A percentile compares a stretch with the other conserved stretches of the same genome.
These are phyloP conservation scores for Chamaecyparis obtusa DNA, from an alignment of 75 land plant species.

Conservation along the genomic window DNA sequence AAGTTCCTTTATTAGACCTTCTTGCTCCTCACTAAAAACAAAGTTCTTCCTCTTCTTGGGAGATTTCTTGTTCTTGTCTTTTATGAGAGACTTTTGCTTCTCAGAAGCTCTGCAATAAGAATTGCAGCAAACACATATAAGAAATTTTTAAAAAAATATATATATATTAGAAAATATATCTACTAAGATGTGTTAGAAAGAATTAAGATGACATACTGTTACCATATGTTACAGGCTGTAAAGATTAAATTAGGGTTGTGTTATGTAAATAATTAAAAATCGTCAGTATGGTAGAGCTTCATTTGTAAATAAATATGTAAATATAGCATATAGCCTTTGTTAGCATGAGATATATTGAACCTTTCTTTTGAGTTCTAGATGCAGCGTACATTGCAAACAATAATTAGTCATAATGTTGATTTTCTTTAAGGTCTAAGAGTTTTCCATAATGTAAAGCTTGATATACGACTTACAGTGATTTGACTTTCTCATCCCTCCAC, in stretches of 20 bases:
- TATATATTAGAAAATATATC: not conserved
- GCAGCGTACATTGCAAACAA: not conserved
- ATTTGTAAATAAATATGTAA: too few species aligned
- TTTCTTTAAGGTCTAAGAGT: not conserved
- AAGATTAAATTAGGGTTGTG: not conserved
- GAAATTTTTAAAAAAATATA: not conserved
- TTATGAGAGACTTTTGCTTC: not conserved
- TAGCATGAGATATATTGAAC: not conserved
- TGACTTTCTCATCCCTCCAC: not conserved
- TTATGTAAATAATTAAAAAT: not conserved
- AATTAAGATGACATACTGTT: not conserved
- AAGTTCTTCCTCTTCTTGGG: slow-evolving; percentile 35
- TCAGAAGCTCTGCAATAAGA: slow-evolving; percentile 3
- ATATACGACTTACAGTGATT: not conserved
- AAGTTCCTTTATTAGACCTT: slow-evolving; percentile 50
- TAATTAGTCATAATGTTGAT: not conserved
- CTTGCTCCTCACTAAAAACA: slow-evolving; percentile 51
- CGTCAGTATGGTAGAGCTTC: not conserved
- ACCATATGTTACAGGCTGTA: not conserved
- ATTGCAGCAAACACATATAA: not conserved
- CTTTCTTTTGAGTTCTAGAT: not conserved
- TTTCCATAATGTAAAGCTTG: not conserved
- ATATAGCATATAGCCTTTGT: not conserved
- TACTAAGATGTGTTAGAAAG: not conserved
- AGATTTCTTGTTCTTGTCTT: slow-evolving; percentile 4